phyloP scores from a whole-genome alignment of 495 filamentous ascomycete species.

The Podospora didyma region DNA sequence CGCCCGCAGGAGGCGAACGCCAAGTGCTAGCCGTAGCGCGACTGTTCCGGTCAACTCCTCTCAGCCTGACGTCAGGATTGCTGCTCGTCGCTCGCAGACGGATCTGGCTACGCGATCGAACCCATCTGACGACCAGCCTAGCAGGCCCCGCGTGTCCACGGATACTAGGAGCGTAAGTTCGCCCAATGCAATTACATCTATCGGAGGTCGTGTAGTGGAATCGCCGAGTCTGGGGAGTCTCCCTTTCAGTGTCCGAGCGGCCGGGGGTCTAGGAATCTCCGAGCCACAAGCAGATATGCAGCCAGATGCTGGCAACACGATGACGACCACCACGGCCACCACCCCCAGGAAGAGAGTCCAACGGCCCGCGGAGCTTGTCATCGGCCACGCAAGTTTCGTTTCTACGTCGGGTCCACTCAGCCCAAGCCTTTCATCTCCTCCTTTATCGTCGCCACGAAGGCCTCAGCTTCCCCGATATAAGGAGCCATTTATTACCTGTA shows the following conservation, averaged over 20 bases:
- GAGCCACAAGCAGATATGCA: constrained; percentile 5
- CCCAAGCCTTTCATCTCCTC: constrained; percentile 15
- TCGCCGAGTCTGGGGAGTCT: constrained; percentile 11
- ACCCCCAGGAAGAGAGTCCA: not conserved
- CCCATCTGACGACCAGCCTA: constrained; percentile 24
- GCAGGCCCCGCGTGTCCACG: constrained; percentile 39
- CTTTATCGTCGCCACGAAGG: constrained; percentile 16
- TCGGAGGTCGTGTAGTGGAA: constrained; percentile 1
- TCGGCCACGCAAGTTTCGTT: constrained; percentile 12
- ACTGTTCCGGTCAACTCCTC: constrained; percentile 37
- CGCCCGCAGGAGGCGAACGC: constrained; percentile 37
- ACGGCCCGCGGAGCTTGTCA: constrained; percentile 11
- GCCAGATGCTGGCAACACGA: not conserved
- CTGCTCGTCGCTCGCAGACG: constrained; percentile 52
- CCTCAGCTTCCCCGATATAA: constrained; percentile 46
- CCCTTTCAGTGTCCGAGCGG: constrained; percentile 23
- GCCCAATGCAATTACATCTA: constrained; percentile 19
- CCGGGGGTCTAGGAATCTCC: constrained; percentile 13
- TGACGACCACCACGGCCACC: too few species aligned
- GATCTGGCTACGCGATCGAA: constrained; percentile 50
- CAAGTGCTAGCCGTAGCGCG: constrained; percentile 39
- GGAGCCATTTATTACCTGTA: constrained; percentile 71
- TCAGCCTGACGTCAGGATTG: constrained; percentile 31
- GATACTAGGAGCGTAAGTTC: constrained; percentile 40
- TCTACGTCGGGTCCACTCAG: constrained; percentile 14